Evolutionary conservation across 495 filamentous ascomycete species (phyloP).

Genomic region (Penicillium cinerascens): DNA sequence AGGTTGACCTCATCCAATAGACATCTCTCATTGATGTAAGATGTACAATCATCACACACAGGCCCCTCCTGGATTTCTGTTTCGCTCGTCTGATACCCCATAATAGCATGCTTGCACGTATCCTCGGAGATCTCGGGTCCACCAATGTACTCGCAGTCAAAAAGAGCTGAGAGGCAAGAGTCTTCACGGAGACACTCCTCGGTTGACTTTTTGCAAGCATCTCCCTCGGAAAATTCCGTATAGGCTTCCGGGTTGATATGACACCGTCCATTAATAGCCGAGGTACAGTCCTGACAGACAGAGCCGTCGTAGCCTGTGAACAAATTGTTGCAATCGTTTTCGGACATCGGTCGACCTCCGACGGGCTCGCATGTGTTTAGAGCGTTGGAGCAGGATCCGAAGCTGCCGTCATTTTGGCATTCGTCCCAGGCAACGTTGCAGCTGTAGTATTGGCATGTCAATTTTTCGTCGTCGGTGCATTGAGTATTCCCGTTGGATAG

Average conservation of each 20-base stretch:
- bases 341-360: background rate
- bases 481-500: background rate
- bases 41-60: background rate
- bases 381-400: background rate
- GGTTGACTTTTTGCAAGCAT: background rate
- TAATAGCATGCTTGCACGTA: background rate
- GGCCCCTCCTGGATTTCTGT: background rate
- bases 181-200: background rate
- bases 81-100: background rate
- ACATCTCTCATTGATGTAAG: background rate
- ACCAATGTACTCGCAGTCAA: background rate
- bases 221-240: background rate
- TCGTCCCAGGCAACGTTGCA: background rate
- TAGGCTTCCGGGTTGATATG: background rate
- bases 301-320: background rate
- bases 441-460: background rate
- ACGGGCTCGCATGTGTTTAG: background rate
- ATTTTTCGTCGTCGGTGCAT: background rate
- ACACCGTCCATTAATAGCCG: background rate
- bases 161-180: background rate
- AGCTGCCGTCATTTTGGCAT: background rate
- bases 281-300: background rate
- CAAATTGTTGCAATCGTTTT: background rate
- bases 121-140: background rate
- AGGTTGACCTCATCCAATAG: background rate